Percentiles rank a stretch among this genome's conserved stretches.
phyloP scores from a whole-genome alignment of 139 green algal species.

The Volvox africanus region DNA sequence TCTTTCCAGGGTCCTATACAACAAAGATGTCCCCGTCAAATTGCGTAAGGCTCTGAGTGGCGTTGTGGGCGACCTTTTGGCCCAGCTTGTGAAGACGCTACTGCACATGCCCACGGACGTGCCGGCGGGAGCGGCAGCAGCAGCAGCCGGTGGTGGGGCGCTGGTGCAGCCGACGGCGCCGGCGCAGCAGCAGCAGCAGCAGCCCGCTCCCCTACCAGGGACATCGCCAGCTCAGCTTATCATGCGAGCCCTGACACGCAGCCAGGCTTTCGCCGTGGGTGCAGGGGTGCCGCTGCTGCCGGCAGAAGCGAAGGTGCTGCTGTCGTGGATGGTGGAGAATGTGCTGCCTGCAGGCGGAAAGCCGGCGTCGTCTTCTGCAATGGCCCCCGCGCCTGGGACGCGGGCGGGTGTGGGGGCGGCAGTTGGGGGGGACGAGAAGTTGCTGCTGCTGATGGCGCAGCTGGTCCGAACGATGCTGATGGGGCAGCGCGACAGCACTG shows the following conservation, averaged over 20 bases:
- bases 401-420: background rate
- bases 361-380: background rate
- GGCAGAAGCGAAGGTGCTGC: slow-evolving; percentile 7
- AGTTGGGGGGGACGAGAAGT: slow-evolving; percentile 16
- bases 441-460: slow-evolving; percentile 40
- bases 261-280: background rate
- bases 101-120: background rate
- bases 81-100: background rate
- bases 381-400: background rate
- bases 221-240: slow-evolving; percentile 9
- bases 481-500: background rate
- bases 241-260: slow-evolving; percentile 25
- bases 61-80: background rate
- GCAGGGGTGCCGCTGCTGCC: slow-evolving; percentile 37
- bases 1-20: background rate
- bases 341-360: slow-evolving; percentile 34
- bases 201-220: background rate
- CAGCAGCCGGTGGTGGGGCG: no score
- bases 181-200: background rate
- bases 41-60: slow-evolving; percentile 25
- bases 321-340: slow-evolving; percentile 28
- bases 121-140: background rate
- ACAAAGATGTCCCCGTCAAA: background rate
- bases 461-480: slow-evolving; percentile 33
- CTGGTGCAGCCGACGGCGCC: background rate